phyloP scores from a whole-genome alignment of 371 early-diverging fungal genomes.

The Blastocladiella emersonii region DNA sequence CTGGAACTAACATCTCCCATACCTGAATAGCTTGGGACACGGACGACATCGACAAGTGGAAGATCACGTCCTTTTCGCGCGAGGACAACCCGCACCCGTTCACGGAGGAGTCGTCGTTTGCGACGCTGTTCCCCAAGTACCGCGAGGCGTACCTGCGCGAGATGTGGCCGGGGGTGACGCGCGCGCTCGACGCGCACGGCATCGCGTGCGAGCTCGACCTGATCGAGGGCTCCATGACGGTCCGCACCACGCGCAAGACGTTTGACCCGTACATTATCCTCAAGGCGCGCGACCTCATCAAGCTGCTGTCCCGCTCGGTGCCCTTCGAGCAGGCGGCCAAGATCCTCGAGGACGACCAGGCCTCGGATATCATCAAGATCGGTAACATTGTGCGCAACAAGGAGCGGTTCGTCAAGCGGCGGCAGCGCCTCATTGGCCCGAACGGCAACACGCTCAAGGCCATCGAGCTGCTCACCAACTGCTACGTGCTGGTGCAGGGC shows the following conservation, averaged over 20 bases:
- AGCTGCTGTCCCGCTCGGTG: slow-evolving; percentile 88
- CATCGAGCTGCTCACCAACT: slow-evolving; percentile 90
- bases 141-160: slow-evolving; percentile 90
- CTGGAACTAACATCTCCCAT: neutral
- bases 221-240: slow-evolving; percentile 94
- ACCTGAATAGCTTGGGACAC: slow-evolving; percentile 68
- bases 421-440: slow-evolving; percentile 94
- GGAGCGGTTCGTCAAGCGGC: slow-evolving; percentile 94
- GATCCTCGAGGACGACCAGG: slow-evolving; percentile 85
- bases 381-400: slow-evolving; percentile 88
- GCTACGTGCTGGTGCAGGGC: slow-evolving; percentile 95
- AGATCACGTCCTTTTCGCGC: slow-evolving; percentile 73
- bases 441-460: slow-evolving; percentile 97
- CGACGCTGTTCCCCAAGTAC: slow-evolving; percentile 97
- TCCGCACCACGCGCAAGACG: slow-evolving; percentile 93
- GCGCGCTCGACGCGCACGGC: slow-evolving; percentile 73
- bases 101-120: slow-evolving; percentile 91
- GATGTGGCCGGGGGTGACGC: slow-evolving; percentile 90
- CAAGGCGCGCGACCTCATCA: slow-evolving; percentile 93
- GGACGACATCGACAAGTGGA: slow-evolving; percentile 89
- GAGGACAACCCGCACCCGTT: slow-evolving; percentile 73
- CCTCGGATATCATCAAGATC: slow-evolving; percentile 96
- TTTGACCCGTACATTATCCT: slow-evolving; percentile 95
- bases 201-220: slow-evolving; percentile 85
- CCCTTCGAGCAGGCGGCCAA: slow-evolving; percentile 85